Evolutionary conservation across 768 basidiomycete genomes (phyloP).

Genomic region (Amanita pseudoporphyria): DNA sequence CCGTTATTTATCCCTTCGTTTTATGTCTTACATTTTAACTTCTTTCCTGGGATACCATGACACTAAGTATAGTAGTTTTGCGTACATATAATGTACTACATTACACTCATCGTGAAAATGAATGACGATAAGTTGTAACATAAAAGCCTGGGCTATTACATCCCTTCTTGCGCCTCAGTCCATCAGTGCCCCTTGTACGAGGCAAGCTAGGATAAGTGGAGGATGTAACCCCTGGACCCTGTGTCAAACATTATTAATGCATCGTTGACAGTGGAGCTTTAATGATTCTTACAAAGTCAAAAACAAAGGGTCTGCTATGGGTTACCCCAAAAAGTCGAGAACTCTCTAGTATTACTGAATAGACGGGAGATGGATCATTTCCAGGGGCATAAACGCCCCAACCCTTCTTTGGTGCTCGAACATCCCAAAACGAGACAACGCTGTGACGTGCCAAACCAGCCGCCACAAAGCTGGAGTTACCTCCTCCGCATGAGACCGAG

Average conservation of each 20-base stretch:
- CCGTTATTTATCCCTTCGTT: slow-evolving; percentile 11
- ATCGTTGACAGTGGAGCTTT: neutral
- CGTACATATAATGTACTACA: slow-evolving; percentile 1
- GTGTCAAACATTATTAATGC: slow-evolving; percentile 3
- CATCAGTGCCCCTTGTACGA: slow-evolving; percentile 21
- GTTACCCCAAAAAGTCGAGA: slow-evolving; percentile 74
- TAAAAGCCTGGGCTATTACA: neutral
- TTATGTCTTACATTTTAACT: slow-evolving; percentile 11
- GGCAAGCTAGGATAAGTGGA: slow-evolving; percentile 40
- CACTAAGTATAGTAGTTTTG: slow-evolving; percentile 4
- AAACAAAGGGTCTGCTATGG: slow-evolving; percentile 66
- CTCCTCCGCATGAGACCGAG: slow-evolving; percentile 66
- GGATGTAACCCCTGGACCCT: slow-evolving; percentile 49
- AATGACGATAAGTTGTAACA: slow-evolving; percentile 6
- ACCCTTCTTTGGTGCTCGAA: slow-evolving; percentile 48
- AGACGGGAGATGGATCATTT: slow-evolving; percentile 73
- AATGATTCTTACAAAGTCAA: slow-evolving; percentile 50
- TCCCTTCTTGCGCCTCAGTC: slow-evolving; percentile 23
- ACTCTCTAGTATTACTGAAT: slow-evolving; percentile 63
- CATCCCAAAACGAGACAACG: slow-evolving; percentile 77
- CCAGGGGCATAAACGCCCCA: slow-evolving; percentile 79
- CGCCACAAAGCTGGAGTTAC: slow-evolving; percentile 52
- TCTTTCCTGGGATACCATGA: slow-evolving; percentile 1
- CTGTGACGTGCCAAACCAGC: slow-evolving; percentile 73
- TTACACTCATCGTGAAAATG: neutral